phyloP scores from a whole-genome alignment of 2,329 filamentous ascomycete genomes.

The Arthroderma sp. region DNA sequence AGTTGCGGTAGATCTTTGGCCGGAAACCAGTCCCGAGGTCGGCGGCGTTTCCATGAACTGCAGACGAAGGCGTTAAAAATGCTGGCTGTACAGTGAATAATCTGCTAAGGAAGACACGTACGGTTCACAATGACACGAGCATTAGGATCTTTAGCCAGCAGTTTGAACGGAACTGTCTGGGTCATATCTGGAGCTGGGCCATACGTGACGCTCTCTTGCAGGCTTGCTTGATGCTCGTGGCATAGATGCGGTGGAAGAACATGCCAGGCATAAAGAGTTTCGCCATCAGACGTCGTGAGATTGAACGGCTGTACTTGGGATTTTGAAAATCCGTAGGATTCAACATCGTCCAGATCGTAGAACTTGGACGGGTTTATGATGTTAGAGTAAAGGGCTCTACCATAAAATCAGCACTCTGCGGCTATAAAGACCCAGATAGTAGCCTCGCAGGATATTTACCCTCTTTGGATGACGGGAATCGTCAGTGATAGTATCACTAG shows the following conservation, averaged over 20 bases:
- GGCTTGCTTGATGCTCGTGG: slow-evolving; percentile 51
- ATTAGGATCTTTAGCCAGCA: slow-evolving; percentile 38
- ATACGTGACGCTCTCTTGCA: slow-evolving; percentile 45
- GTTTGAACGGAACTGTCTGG: slow-evolving; percentile 35
- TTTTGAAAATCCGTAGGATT: slow-evolving; percentile 73
- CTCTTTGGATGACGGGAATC: slow-evolving; percentile 60
- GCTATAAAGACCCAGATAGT: neutral
- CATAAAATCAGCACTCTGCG: neutral
- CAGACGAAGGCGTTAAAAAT: slow-evolving; percentile 13
- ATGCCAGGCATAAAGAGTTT: slow-evolving; percentile 80
- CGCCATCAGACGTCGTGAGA: slow-evolving; percentile 59
- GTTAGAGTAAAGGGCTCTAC: slow-evolving; percentile 71
- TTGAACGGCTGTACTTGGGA: slow-evolving; percentile 83
- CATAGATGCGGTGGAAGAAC: slow-evolving; percentile 70
- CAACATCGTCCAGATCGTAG: slow-evolving; percentile 60
- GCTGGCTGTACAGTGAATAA: neutral
- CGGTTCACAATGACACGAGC: slow-evolving; percentile 44
- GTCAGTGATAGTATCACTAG: slow-evolving; percentile 52
- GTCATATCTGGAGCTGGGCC: slow-evolving; percentile 35
- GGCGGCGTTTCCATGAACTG: slow-evolving; percentile 57
- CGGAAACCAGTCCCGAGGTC: slow-evolving; percentile 69
- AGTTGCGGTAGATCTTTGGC: slow-evolving; percentile 61
- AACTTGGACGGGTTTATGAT: slow-evolving; percentile 60
- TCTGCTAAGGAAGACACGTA: slow-evolving; percentile 14
- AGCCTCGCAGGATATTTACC: slow-evolving; percentile 42